Base-by-base conservation (phyloP, 352 stramenopile species). In the Pythium aristosporum region DNA sequence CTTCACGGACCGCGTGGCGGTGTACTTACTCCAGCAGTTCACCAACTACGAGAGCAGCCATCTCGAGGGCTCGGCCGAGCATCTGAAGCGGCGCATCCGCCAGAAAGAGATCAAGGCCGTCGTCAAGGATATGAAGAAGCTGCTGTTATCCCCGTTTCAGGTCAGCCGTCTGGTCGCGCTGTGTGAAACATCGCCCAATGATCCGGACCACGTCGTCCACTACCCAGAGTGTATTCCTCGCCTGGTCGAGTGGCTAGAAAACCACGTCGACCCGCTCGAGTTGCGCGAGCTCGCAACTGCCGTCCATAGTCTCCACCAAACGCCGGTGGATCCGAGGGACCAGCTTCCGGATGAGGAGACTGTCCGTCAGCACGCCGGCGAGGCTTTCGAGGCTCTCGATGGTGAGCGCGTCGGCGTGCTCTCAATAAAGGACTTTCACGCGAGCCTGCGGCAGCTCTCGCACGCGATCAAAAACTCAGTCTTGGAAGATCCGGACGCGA, bases 11-110 rank as follows among this genome's bases (percentile, higher is more conserved):
- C 65, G 66, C 12, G 25, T 72, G 0, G 70, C 77, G 4, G 53
- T 46, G 3, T 89, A 87, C 41, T 34, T 91, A 54, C 60, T 86
- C 25, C 54, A 74, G 3, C 76, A 89, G 57, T 83, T 89, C 30
- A 69, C 65, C 10, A 65, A 47, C 49, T 87, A 75, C 63, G 82
- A 89, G 61, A 79, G 69, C 49, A 72, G 71, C 53, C 72, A 67
- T 11, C 59, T 91, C 10, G 54, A 74, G 34, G 82, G 82, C 23
- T 70, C 67, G 2, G 69, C 80, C 21, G 71, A 75, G 47, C 75
- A 91, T 47, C 66, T 91, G 18, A 75, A 83, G 36, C 67, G 71
- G 54, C 64, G 67, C 2, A 49, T 91, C 25, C 79, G 68, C 16
- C 73, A 80, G 59, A 77, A 76, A 20, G 75, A 87, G 34, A 53